These are phyloP conservation scores for Gypsophila paniculata DNA, from an alignment of 179 eudicot species.

Conservation along the genomic window DNA sequence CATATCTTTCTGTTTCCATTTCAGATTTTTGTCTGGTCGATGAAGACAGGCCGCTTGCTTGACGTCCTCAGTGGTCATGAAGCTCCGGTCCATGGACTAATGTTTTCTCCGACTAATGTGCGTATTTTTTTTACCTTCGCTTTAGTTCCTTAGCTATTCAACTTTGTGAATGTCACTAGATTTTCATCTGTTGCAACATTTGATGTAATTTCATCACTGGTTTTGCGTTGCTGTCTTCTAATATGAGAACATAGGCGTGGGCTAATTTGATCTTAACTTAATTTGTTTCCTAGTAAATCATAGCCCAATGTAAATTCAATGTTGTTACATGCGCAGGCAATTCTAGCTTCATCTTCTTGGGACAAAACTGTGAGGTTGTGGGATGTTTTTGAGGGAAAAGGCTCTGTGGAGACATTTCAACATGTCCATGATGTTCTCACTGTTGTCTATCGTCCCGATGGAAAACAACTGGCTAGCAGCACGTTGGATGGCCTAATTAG, in stretches of 20 bases:
- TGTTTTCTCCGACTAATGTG: conserved; percentile 88
- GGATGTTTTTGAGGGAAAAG: conserved; percentile 96
- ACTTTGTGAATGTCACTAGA: background rate
- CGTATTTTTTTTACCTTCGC: conserved; percentile 24
- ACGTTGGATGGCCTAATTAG: conserved; percentile 86
- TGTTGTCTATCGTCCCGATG: conserved; percentile 93
- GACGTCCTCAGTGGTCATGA: conserved; percentile 93
- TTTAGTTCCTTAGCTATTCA: background rate
- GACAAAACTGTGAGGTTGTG: conserved; percentile 90
- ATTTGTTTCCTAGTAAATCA: background rate
- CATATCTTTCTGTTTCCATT: conserved; percentile 4
- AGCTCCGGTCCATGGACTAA: conserved; percentile 93
- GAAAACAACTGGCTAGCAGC: conserved; percentile 90
- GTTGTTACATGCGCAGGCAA: conserved; percentile 44
- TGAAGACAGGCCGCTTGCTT: conserved; percentile 96
- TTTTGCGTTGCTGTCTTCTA: background rate
- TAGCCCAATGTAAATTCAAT: background rate
- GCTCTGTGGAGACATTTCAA: conserved; percentile 81
- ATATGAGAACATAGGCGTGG: background rate
- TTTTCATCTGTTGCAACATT: background rate
- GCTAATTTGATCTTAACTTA: background rate
- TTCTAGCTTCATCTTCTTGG: conserved; percentile 95
- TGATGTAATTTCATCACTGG: background rate
- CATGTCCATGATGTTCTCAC: conserved; percentile 96
- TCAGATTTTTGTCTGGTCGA: conserved; percentile 96